phyloP scores from a whole-genome alignment of 768 basidiomycete species.

The Auricularia sp. region DNA sequence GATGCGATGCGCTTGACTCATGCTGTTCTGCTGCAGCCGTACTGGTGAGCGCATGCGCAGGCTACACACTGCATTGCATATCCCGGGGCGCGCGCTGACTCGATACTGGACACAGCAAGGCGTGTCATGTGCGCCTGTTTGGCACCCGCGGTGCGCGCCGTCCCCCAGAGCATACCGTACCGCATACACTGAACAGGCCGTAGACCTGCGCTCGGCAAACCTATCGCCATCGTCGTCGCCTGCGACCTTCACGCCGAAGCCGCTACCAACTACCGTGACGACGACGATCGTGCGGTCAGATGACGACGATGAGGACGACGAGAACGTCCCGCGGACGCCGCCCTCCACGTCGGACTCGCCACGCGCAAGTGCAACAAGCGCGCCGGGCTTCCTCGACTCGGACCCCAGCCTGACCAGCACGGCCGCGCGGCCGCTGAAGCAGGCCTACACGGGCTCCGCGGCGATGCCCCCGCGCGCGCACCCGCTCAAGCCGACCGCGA shows the following conservation, averaged over 20 bases:
- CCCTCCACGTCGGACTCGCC: too few relatives aligned
- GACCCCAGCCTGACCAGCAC: too few relatives aligned
- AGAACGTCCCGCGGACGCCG: too few relatives aligned
- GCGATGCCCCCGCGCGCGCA: neutral
- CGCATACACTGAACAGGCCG: neutral
- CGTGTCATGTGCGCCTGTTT: slow-evolving; percentile 71
- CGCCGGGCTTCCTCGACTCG: too few relatives aligned
- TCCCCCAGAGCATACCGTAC: too few relatives aligned
- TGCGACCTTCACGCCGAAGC: neutral
- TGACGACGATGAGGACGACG: too few relatives aligned
- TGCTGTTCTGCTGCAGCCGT: slow-evolving; percentile 24
- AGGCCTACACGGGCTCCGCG: neutral
- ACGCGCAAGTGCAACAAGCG: too few relatives aligned
- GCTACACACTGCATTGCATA: neutral
- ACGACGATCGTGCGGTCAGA: too few relatives aligned
- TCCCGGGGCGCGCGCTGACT: neutral
- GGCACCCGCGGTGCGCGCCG: slow-evolving; percentile 38
- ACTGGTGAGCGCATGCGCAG: slow-evolving; percentile 26
- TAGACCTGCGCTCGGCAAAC: slow-evolving; percentile 17
- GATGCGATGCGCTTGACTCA: slow-evolving; percentile 1
- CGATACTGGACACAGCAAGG: slow-evolving; percentile 45
- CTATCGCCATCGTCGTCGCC: slow-evolving; percentile 11
- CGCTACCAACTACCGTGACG: too few relatives aligned
- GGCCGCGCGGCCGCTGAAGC: too few relatives aligned
- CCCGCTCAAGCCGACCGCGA: slow-evolving; percentile 32